Evolutionary conservation across 108 stramenopile genomes (phyloP), one percentile per base, ranked within the genome.

Genomic region (Cyclotella kingstonii): DNA sequence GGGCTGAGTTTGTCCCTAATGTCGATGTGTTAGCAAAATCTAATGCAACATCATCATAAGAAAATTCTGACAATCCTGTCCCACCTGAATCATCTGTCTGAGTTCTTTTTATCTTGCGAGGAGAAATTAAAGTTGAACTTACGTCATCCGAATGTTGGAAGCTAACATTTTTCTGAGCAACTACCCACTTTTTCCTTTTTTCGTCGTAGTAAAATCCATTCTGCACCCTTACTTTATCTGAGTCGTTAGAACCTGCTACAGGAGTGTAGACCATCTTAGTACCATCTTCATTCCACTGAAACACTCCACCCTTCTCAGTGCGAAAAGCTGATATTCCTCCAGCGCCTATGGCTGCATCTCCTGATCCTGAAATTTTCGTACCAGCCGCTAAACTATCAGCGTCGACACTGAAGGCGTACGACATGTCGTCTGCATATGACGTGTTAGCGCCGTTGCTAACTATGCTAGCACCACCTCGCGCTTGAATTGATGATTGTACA

Each of bases 191-290:
- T 47, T 74, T 74, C 47, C 66, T 66, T 15, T 19, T 5, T 45
- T 74, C 63, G 51, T 74, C 64, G 38, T 60, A 74, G 0, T 66
- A 44, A 46, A 74, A 74, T 5, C 73, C 73, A 47, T 74, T 74
- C 49, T 55, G 23, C 19, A 31, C 22, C 35, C 25, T 40, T 29
- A 18, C 59, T 12, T 46, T 39, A 30, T 8, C 12, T 23, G 4
- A 12, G 43, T 5, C 46, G 18, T 47, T 21, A 66, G 41, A 41
- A 9, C 12, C 22, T 4, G 44, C 9, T 33, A 57, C 59, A 31
- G 73, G 73, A 39, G 50, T 74, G 22, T 74, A 74, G 0, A 74
- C 73, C 60, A 62, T 62, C 47, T 74, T 74, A 12, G 73, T 74
- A 21, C 64, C 64, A 25, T 66, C 64, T 34, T 66, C 73, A 49